A percentile compares a stretch with the other conserved stretches of the same genome.
Evolutionary conservation across 371 early-diverging fungal genomes (phyloP).

Genomic region (Thermomucor indicae-seudaticae): DNA sequence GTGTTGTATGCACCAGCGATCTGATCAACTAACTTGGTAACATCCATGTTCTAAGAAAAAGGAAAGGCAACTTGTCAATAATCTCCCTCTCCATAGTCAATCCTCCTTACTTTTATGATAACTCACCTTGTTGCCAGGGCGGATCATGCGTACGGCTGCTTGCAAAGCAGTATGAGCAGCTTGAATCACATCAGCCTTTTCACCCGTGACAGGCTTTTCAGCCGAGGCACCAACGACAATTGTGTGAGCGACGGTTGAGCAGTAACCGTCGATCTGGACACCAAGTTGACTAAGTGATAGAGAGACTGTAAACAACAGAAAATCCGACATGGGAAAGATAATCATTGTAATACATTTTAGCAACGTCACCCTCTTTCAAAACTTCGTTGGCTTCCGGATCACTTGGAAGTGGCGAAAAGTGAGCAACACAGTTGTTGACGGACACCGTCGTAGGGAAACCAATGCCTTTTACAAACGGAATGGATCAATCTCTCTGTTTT

Average conservation of each 20-base stretch:
- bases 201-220: slow-evolving; percentile 77
- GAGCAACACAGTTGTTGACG: slow-evolving; percentile 83
- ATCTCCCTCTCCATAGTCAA: too few relatives aligned
- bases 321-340: not conserved
- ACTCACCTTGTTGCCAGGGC: slow-evolving; percentile 76
- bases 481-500: not conserved
- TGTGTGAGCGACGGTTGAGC: slow-evolving; percentile 85
- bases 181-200: slow-evolving; percentile 84
- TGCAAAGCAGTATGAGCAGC: slow-evolving; percentile 86
- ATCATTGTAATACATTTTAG: slow-evolving; percentile 88
- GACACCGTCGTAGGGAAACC: slow-evolving; percentile 87
- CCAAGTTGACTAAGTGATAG: slow-evolving; percentile 71
- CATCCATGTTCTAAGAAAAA: slow-evolving; percentile 67
- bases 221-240: slow-evolving; percentile 84
- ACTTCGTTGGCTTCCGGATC: slow-evolving; percentile 53
- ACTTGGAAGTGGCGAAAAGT: slow-evolving; percentile 75
- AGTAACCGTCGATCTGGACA: slow-evolving; percentile 93
- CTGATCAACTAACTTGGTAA: slow-evolving; percentile 82
- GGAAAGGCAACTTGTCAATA: too few relatives aligned
- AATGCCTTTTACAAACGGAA: slow-evolving; percentile 53
- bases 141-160: slow-evolving; percentile 81
- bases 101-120: too few relatives aligned
- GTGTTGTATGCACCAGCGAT: slow-evolving; percentile 76
- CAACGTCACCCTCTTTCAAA: slow-evolving; percentile 82
- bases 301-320: slow-evolving; percentile 1